Conservation (phyloP, 2,329 filamentous ascomycete species). For the Fusarium sp. region DNA sequence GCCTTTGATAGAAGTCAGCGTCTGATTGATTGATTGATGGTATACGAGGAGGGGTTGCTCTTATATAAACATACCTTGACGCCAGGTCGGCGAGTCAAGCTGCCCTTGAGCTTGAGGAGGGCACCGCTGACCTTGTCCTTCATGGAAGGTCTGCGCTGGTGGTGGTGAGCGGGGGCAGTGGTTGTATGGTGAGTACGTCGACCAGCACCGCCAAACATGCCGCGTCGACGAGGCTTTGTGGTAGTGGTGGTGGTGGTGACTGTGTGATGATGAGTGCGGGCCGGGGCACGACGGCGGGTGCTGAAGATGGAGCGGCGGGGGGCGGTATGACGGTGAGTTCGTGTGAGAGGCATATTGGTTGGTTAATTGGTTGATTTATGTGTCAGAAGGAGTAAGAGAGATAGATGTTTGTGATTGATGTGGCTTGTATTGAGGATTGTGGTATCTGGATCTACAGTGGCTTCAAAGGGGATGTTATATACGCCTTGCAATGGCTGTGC, state of each 20-base stretch:
- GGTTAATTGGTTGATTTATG: background rate
- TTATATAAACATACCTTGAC: constrained; percentile 65
- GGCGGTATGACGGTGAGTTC: constrained; percentile 39
- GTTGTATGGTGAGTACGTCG: constrained; percentile 51
- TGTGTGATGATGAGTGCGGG: constrained; percentile 39
- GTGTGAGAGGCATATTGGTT: constrained; percentile 48
- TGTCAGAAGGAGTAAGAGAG: background rate
- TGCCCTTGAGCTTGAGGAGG: constrained; percentile 76
- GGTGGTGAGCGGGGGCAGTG: constrained; percentile 59
- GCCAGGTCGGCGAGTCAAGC: constrained; percentile 72
- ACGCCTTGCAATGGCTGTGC: constrained; percentile 3
- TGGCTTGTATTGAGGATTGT: constrained; percentile 10
- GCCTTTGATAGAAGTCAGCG: constrained; percentile 57
- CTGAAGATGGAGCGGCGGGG: constrained; percentile 44
- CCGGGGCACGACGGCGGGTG: constrained; percentile 39
- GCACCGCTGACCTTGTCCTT: constrained; percentile 83
- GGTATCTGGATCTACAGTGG: background rate
- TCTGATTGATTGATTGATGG: background rate
- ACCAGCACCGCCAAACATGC: constrained; percentile 54
- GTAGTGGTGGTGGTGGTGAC: constrained; percentile 54
- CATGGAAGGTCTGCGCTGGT: constrained; percentile 72
- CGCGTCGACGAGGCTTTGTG: constrained; percentile 53
- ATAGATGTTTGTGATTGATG: constrained; percentile 14
- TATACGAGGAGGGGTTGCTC: background rate
- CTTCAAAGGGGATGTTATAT: constrained; percentile 20